These are phyloP conservation scores for Chalciporus chontae DNA, from an alignment of 768 basidiomycete species.

Conservation along the genomic window DNA sequence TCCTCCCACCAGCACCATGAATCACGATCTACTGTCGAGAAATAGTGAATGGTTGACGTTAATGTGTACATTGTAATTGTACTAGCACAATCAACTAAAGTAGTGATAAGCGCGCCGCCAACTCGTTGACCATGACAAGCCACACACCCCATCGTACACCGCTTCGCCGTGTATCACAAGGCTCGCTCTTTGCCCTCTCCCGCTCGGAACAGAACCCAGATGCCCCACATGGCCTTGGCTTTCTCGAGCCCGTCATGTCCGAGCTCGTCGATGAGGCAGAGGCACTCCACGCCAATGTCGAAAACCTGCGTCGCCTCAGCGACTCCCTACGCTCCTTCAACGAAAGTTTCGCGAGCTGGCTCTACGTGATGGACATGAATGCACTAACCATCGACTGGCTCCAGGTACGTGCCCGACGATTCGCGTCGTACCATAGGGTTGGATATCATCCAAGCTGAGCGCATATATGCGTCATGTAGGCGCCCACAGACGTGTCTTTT, in stretches of 20 bases:
- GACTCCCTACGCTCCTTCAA: conserved; percentile 82
- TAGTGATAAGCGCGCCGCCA: not conserved
- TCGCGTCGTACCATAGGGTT: not conserved
- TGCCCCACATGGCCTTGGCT: conserved; percentile 81
- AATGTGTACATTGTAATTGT: not conserved
- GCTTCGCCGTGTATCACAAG: conserved; percentile 85
- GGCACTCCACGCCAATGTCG: conserved; percentile 69
- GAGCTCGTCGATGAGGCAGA: conserved; percentile 91
- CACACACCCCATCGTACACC: conserved; percentile 72
- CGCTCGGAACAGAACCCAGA: conserved; percentile 64
- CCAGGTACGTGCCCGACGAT: conserved; percentile 46
- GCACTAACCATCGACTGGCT: conserved; percentile 92
- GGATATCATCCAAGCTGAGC: not conserved
- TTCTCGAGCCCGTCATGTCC: conserved; percentile 77
- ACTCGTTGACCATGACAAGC: conserved; percentile 10
- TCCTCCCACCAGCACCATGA: not conserved
- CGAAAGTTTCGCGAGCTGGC: conserved; percentile 87
- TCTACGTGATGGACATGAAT: conserved; percentile 94
- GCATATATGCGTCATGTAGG: conserved; percentile 35
- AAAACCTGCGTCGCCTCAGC: conserved; percentile 67
- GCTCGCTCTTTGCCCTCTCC: conserved; percentile 83
- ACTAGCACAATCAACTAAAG: too few relatives aligned
- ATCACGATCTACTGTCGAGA: too few relatives aligned
- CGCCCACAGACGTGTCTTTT: conserved; percentile 60
- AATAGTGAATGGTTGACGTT: not conserved